Conservation (phyloP, 768 basidiomycete species). For the Tylopilus intermedius region DNA sequence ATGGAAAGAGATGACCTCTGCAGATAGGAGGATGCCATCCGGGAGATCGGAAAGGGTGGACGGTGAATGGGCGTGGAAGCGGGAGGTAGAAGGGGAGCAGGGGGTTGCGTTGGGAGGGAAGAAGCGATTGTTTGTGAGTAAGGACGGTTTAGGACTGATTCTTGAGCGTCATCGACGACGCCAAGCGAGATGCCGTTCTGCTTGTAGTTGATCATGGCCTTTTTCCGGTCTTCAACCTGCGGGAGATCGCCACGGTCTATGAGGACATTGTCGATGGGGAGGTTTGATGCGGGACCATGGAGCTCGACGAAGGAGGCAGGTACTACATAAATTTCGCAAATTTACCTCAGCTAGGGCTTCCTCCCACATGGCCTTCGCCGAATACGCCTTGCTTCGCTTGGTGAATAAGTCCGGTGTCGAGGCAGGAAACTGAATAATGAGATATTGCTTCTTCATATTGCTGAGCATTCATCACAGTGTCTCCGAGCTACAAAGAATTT, state of each 20-base stretch:
- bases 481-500: conserved; percentile 80
- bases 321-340: too few species aligned
- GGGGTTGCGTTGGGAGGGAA: conserved; percentile 6
- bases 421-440: too few species aligned
- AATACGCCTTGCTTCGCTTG: too few species aligned
- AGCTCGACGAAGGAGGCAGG: conserved; percentile 97
- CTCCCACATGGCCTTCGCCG: too few species aligned
- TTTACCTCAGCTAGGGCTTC: too few species aligned
- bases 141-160: conserved; percentile 43
- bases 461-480: too few species aligned
- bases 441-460: too few species aligned
- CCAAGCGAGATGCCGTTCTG: conserved; percentile 93
- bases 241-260: conserved; percentile 88
- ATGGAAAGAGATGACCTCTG: conserved; percentile 94
- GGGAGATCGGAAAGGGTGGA: conserved; percentile 49
- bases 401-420: too few species aligned
- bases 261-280: conserved; percentile 65
- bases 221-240: conserved; percentile 98
- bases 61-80: conserved; percentile 22
- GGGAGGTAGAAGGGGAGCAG: conserved; percentile 10
- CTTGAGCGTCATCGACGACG: conserved; percentile 64
- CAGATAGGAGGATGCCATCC: conserved; percentile 79
- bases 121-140: conserved; percentile 25
- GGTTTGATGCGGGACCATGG: conserved; percentile 84
- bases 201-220: conserved; percentile 91